Evolutionary conservation across 2,329 filamentous ascomycete genomes (phyloP), one percentile per base, ranked within the genome.

Genomic region (Fusarium sp.): DNA sequence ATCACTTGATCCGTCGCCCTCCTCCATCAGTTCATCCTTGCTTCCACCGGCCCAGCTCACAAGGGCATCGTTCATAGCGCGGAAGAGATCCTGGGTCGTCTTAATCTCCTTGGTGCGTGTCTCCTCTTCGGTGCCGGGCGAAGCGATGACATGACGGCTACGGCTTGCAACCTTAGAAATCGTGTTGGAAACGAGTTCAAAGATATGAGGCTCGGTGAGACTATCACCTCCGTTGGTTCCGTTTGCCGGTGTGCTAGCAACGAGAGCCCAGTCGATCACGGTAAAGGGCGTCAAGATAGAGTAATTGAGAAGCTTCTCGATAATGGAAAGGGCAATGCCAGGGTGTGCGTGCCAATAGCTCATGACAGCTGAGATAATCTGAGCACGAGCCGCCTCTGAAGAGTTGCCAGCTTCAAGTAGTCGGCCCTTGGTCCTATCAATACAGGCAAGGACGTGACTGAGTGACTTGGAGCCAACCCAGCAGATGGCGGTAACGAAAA

Each of bases 221-320:
- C 88, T 86, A 42, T 87, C 86, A 48, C 92, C 92, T 4, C 89
- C 88, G 35, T 80, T 79, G 12, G 79, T 78, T 39, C 82, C 82
- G 42, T 77, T 77, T n/a, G 80, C 84, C 66, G 93, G 80, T 20
- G 79, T 78, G 47, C 74, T 77, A n/a, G 77, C 89, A 31, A 89
- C 85, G 15, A 99, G 85, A 1, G 93, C 93, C 96, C 96, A 99
- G 75, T 97, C 91, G 47, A 98, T 87, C 28, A 99, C 94, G 18
- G 91, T 91, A 59, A 90, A 84, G 0, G 96, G 96, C 11, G 92
- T 94, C 35, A 99, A 86, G 73, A 99, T 97, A 16, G 93, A 94
- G 82, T 98, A 99, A 82, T 98, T 99, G 73, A 99, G 90, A 8
- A 99, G 87, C 81, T 98, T 98, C 84, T 98, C 95, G 61, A 98